phyloP scores from a whole-genome alignment of 345 rosid species.

The Sisymbrium irio region DNA sequence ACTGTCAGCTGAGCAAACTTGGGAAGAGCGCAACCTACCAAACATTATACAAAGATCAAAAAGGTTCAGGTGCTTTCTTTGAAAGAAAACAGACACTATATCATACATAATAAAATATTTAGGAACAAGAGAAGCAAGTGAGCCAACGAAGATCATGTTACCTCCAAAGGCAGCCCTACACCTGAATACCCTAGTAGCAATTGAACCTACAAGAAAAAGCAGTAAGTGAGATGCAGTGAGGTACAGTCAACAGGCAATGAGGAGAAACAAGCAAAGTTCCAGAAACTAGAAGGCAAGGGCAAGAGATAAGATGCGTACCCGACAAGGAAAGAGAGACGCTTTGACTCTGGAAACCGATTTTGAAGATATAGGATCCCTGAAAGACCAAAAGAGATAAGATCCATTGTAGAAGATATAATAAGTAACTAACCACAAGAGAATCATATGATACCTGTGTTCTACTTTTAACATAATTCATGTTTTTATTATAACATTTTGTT shows the following conservation, averaged over 20 bases:
- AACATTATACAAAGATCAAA: background rate
- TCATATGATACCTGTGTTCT: slow-evolving; percentile 45
- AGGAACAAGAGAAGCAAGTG: background rate
- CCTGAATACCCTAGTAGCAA: slow-evolving; percentile 74
- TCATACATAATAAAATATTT: background rate
- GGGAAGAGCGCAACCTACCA: slow-evolving; percentile 79
- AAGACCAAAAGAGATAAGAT: slow-evolving; percentile 20
- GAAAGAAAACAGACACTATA: slow-evolving; percentile 9
- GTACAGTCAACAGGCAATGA: background rate
- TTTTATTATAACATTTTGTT: too few species aligned
- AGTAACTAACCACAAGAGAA: background rate
- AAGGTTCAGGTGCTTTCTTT: slow-evolving; percentile 9
- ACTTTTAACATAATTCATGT: too few species aligned
- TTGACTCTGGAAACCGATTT: slow-evolving; percentile 74
- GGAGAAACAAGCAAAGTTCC: background rate
- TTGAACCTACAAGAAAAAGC: slow-evolving; percentile 57
- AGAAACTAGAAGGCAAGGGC: background rate
- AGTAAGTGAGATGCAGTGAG: background rate
- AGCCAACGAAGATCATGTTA: slow-evolving; percentile 24
- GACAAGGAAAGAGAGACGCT: slow-evolving; percentile 76
- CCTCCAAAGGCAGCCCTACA: slow-evolving; percentile 91
- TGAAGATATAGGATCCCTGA: slow-evolving; percentile 81
- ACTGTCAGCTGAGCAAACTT: slow-evolving; percentile 81
- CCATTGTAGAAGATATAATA: background rate
- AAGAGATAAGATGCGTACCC: slow-evolving; percentile 43